These are phyloP conservation scores for Kuraishia hungarica DNA, from an alignment of 805 yeast species.

Conservation along the genomic window DNA sequence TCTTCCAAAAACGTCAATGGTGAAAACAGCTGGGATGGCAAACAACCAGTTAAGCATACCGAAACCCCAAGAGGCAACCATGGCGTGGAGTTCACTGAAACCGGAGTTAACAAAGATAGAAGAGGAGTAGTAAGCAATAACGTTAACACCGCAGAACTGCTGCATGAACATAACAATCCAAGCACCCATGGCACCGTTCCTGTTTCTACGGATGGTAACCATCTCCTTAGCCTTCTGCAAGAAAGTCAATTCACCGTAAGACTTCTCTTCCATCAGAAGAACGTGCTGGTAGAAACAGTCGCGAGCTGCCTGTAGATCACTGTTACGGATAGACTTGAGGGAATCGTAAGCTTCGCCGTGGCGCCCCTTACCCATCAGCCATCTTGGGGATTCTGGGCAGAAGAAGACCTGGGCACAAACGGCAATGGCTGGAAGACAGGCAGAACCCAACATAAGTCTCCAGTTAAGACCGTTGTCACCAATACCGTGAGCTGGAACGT, in stretches of 20 bases:
- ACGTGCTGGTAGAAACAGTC: conserved; percentile 65
- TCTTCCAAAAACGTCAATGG: conserved; percentile 75
- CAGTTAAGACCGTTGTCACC: conserved; percentile 45
- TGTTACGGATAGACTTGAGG: conserved; percentile 37
- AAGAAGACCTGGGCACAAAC: conserved; percentile 54
- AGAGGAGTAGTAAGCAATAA: conserved; percentile 79
- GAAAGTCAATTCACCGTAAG: conserved; percentile 34
- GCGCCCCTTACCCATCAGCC: conserved; percentile 67
- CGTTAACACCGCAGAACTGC: conserved; percentile 86
- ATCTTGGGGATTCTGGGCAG: conserved; percentile 70
- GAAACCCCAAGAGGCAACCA: conserved; percentile 80
- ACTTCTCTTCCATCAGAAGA: conserved; percentile 51
- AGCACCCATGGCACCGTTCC: conserved; percentile 76
- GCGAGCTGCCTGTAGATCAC: conserved; percentile 56
- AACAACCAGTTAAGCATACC: conserved; percentile 75
- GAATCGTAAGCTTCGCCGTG: conserved; percentile 51
- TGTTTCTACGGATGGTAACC: conserved; percentile 67
- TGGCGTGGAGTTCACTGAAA: conserved; percentile 49
- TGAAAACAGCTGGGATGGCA: conserved; percentile 75
- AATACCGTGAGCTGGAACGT: conserved; percentile 37
- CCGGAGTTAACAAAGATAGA: conserved; percentile 65
- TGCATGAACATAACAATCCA: conserved; percentile 85
- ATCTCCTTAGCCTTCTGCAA: conserved; percentile 43
- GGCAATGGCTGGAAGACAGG: conserved; percentile 56
- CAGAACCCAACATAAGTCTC: conserved; percentile 66